These are phyloP conservation scores for Dryadomyces quercus-mongolicae DNA, from an alignment of 2,329 filamentous ascomycete genomes.

Conservation along the genomic window DNA sequence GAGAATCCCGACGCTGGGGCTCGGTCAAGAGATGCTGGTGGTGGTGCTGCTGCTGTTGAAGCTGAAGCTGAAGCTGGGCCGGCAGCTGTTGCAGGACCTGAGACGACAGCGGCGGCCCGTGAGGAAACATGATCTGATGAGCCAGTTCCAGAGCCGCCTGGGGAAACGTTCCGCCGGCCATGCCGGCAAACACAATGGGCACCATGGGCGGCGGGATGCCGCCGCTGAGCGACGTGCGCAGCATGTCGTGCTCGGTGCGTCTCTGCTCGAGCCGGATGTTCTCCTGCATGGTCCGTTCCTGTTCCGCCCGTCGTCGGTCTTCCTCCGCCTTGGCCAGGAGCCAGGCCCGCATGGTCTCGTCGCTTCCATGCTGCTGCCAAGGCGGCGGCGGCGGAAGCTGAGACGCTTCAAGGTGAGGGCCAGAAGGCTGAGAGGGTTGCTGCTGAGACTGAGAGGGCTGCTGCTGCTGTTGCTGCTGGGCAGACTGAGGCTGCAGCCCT, in stretches of 20 bases:
- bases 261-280: constrained; percentile 57
- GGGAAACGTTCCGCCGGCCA: constrained; percentile 50
- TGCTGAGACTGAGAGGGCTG: neutral
- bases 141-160: constrained; percentile 54
- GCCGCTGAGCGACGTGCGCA: constrained; percentile 54
- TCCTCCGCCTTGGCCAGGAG: constrained; percentile 60
- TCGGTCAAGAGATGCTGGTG: constrained; percentile 40
- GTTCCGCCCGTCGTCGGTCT: constrained; percentile 60
- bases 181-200: constrained; percentile 62
- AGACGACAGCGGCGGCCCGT: constrained; percentile 20
- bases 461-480: neutral
- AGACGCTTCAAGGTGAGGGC: constrained; percentile 3
- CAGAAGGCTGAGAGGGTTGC: constrained; percentile 3
- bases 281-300: constrained; percentile 57
- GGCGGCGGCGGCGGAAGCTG: constrained; percentile 11
- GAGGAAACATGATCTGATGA: constrained; percentile 47
- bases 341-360: constrained; percentile 63
- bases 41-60: constrained; percentile 39
- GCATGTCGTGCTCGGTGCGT: constrained; percentile 59
- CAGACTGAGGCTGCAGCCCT: neutral
- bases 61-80: constrained; percentile 26
- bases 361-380: constrained; percentile 39
- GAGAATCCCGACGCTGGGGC: constrained; percentile 37
- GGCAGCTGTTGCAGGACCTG: neutral
- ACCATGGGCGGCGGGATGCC: constrained; percentile 65